Base-by-base conservation (phyloP, 768 basidiomycete genomes). In the Kwoniella sp. region DNA sequence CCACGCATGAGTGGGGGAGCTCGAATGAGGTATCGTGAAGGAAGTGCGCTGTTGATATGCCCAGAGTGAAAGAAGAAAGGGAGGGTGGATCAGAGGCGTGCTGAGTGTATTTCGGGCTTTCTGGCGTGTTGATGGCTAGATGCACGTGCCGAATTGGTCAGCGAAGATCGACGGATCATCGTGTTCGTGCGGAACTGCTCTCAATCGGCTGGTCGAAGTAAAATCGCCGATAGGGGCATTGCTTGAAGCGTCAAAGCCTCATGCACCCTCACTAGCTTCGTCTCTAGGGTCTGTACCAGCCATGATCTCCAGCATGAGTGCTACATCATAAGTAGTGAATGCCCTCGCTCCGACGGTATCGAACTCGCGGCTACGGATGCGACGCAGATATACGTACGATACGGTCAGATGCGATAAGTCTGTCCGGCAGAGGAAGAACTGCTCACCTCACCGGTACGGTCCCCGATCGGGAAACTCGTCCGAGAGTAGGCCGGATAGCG, bases 291-390 rank as follows among this genome's bases (percentile, higher is more conserved):
- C 72, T 21, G 55, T 54, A 6, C 68, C 71, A 22, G 62, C 62
- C 61, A 71, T 66, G 19, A 44, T 55, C 44, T 73, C 69, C 1
- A 73, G 65, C 5, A 73, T 60, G 9, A 71, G 37, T 2, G 62
- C 61, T 9, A 44, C 49, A 36, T 68, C 69, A 22, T 62, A 65
- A 2, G 67, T 60, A 10, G 70, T 51, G 46, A 48, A 58, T 22
- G 58, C 58, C 63, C 70, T 73, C 7, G 71, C 66, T 2, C 71
- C 71, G 25, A 64, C 47, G 7, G 63, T 58, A 30, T 70, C 71
- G 21, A 56, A 60, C 8, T 57, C 63, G 24, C 10, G 24, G 50
- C 50, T 51, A 25, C 26, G 19, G 15, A 60, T 36, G 7, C 33
- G 22, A 46, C 33, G n/a, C n/a, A n/a, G n/a, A n/a, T n/a, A n/a